Base-by-base conservation (phyloP, 495 filamentous ascomycete genomes). In the Penicillium herquei region DNA sequence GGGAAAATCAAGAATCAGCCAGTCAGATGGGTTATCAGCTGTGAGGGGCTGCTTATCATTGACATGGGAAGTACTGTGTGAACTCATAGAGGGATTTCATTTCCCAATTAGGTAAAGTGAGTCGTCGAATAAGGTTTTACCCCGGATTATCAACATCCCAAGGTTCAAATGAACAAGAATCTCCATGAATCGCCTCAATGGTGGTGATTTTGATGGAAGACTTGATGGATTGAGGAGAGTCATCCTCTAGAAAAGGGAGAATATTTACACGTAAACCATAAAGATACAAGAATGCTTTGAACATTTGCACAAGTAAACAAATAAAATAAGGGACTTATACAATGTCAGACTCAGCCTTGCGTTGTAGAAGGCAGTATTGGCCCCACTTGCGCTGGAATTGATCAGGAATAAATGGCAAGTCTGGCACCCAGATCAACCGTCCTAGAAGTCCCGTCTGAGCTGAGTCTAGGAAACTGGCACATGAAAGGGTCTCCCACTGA, bases 391-490 rank as follows among this genome's bases (percentile, higher is more conserved):
- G 81, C 52, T 75, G 83, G 49, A 82, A 86, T 51, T 76, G 76
- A 52, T 84, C 76, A 9, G 91, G 92, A 41, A 96, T 76, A 16
- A 91, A 61, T 9, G 81, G 73, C 61, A 79, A 75, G 57, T 95
- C 82, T 1, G 94, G 95, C 33, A 95, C 68, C 92, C 92, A 97
- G 54, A 96, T 70, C 33, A 90, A 78, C 49, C 94, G 81, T n/a
- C 88, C 87, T 3, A 96, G 46, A 21, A 89, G 73, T 39, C 81
- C 73, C 0, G 95, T 97, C 56, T 76, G 75, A 5, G 83, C 80
- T 4, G 89, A 79, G 71, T 99, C 94, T 17, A 99, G 75, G 65
- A 98, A 98, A 11, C 73, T 76, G 55, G 82, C 68, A 66, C 95
- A 97, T 17, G 80, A 73, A 21, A 96, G 69, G 34, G 75, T 71